Evolutionary conservation across 2,329 filamentous ascomycete species (phyloP).

Genomic region (Microdochium paspali): DNA sequence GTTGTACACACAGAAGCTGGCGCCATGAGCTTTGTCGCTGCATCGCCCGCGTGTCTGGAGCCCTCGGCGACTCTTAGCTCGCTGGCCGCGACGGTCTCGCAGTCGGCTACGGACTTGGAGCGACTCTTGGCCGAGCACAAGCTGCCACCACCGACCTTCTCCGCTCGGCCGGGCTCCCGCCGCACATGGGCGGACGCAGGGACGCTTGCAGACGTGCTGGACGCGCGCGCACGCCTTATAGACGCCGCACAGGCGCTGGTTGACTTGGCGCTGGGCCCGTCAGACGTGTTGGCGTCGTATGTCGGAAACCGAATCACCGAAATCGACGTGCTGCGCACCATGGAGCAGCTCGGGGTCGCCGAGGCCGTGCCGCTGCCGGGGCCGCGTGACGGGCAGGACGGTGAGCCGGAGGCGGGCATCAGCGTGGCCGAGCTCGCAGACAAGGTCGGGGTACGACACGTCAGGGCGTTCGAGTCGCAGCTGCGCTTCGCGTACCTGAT

Average conservation of each 20-base stretch:
- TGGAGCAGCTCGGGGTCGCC: background rate
- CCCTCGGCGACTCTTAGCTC: background rate
- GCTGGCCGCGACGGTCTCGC: background rate
- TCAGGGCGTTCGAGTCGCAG: slow-evolving; percentile 3
- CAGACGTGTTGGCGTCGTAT: slow-evolving; percentile 12
- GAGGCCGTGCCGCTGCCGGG: background rate
- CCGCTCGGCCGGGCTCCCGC: background rate
- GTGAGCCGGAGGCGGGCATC: slow-evolving; percentile 1
- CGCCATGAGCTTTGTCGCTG: background rate
- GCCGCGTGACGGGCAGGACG: background rate
- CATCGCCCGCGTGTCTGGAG: background rate
- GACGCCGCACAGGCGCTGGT: background rate
- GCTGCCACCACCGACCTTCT: background rate
- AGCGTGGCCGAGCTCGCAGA: slow-evolving; percentile 3
- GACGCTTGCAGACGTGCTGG: background rate
- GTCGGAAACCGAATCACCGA: slow-evolving; percentile 4
- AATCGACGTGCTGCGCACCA: background rate
- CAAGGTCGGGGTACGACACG: slow-evolving; percentile 2
- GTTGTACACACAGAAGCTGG: background rate
- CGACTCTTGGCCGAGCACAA: background rate
- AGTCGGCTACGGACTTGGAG: background rate
- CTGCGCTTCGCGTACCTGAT: slow-evolving; percentile 7
- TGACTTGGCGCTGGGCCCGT: slow-evolving; percentile 7
- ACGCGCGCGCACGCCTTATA: background rate
- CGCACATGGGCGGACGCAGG: background rate